Evolutionary conservation across 1,284 basidiomycete species (phyloP).

Genomic region (Tausonia pullulans): DNA sequence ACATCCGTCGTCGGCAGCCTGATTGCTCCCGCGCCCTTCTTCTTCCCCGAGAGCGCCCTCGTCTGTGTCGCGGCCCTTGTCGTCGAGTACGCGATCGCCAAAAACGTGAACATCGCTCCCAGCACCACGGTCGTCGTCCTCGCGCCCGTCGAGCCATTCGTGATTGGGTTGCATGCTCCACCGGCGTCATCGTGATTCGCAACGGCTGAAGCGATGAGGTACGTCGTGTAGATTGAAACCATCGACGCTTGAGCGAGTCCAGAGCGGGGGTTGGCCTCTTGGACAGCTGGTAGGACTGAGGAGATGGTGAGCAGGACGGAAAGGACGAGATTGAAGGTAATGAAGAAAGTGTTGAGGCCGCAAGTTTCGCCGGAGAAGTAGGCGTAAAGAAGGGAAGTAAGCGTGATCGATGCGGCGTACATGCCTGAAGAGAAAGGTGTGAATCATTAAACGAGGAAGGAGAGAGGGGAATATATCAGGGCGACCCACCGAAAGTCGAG

Average conservation of each 20-base stretch:
- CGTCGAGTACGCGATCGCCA: constrained; percentile 96
- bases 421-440: constrained; percentile 33
- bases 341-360: constrained; percentile 81
- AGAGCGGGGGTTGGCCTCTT: constrained; percentile 87
- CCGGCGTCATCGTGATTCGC: constrained; percentile 66
- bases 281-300: constrained; percentile 74
- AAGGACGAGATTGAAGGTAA: constrained; percentile 81
- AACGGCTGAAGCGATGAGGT: constrained; percentile 87
- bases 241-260: constrained; percentile 92
- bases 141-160: constrained; percentile 44
- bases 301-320: constrained; percentile 69
- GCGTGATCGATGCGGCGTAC: constrained; percentile 69
- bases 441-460: no score
- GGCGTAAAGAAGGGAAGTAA: constrained; percentile 78
- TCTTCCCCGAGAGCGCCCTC: constrained; percentile 70
- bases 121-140: constrained; percentile 79
- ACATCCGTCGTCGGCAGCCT: constrained; percentile 44
- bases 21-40: constrained; percentile 46
- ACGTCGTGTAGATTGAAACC: constrained; percentile 95
- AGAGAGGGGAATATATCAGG: no score
- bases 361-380: constrained; percentile 85
- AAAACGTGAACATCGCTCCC: constrained; percentile 91
- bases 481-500: constrained; percentile 55
- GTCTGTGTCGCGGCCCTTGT: constrained; percentile 91
- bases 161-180: constrained; percentile 75